Conservation (phyloP, 1,284 basidiomycete genomes). For the Phenoliferia sp. region DNA sequence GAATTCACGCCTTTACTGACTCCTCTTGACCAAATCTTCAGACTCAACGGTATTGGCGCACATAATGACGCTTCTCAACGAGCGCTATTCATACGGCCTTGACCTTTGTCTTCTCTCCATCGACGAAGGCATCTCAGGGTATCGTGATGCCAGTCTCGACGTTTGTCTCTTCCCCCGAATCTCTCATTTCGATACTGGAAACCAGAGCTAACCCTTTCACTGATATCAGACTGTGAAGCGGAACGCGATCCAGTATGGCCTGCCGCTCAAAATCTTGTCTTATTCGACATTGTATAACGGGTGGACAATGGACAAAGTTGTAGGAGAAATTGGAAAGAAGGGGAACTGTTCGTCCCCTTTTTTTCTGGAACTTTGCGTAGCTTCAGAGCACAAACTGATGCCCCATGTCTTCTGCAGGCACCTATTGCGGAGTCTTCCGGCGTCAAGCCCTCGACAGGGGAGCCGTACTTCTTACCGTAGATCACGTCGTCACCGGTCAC, state of each 20-base stretch:
- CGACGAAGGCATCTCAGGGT: constrained; percentile 97
- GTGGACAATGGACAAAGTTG: constrained; percentile 99
- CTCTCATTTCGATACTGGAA: not conserved
- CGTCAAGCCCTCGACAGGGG: constrained; percentile 94
- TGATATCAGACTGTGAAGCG: constrained; percentile 81
- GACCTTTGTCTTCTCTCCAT: constrained; percentile 91
- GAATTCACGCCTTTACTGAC: too few species aligned
- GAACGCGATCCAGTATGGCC: constrained; percentile 90
- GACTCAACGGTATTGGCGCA: constrained; percentile 97
- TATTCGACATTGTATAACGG: constrained; percentile 90
- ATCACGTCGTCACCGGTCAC: constrained; percentile 98
- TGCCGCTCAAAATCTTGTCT: constrained; percentile 91
- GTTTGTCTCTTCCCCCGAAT: constrained; percentile 46
- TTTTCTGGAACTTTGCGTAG: not conserved
- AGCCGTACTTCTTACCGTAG: constrained; percentile 79
- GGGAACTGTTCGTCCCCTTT: constrained; percentile 70
- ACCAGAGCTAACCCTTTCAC: not conserved
- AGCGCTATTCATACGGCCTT: constrained; percentile 87
- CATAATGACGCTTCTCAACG: constrained; percentile 92
- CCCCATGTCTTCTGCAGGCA: constrained; percentile 54
- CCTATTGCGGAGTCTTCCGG: constrained; percentile 96
- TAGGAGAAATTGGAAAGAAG: constrained; percentile 88
- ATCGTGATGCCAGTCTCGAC: constrained; percentile 94
- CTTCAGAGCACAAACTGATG: too few species aligned
- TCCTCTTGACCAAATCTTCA: too few species aligned